Base-by-base conservation (phyloP, 805 yeast genomes). In the Sugiyamaella lignohabitans region DNA sequence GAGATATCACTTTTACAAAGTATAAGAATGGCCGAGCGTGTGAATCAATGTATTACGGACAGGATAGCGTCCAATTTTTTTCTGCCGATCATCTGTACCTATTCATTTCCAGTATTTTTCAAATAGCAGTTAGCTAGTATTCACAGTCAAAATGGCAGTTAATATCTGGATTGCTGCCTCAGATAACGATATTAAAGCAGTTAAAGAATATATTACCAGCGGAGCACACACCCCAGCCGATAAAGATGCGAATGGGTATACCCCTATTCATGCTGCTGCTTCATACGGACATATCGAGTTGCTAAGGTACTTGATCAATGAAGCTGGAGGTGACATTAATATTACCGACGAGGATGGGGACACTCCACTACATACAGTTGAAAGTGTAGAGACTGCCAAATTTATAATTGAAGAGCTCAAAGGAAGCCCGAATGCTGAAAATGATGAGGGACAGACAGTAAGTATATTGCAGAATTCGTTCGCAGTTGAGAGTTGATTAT, bases 241-340 rank as follows among this genome's bases (percentile, higher is more conserved):
- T 4, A 78, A 82, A 52, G 99, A 93, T 63, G 84, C 86, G 1
- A 87, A 89, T 58, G 99, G 99, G 0, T 93, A 94, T 65, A 91
- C 98, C 0, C 95, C 98, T 4, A 74, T 93, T 10, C 99, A 93
- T 63, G 99, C 99, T 0, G 98, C 98, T 1, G 95, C 94, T 2
- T 84, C 97, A 1, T 93, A 93, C 64, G 91, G 91, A 5, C 89
- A 91, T 61, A 56, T 67, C 2, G 88, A 83, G 6, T 68, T 93
- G 35, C 68, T 93, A 34, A 63, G 67, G 47, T 76, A 74, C 52
- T 69, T 87, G 40, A 63, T 84, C 3, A 55, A 56, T 3, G 62
- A 66, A 17, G 55, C 66, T 17, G 85, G 85, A 5, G 98, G 96
- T 4, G 82, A 93, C 59, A 75, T 88, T 20, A 88, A 93, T 62